Base-by-base conservation (phyloP, 176 grass and related monocot genomes). In the Avena eriantha region DNA sequence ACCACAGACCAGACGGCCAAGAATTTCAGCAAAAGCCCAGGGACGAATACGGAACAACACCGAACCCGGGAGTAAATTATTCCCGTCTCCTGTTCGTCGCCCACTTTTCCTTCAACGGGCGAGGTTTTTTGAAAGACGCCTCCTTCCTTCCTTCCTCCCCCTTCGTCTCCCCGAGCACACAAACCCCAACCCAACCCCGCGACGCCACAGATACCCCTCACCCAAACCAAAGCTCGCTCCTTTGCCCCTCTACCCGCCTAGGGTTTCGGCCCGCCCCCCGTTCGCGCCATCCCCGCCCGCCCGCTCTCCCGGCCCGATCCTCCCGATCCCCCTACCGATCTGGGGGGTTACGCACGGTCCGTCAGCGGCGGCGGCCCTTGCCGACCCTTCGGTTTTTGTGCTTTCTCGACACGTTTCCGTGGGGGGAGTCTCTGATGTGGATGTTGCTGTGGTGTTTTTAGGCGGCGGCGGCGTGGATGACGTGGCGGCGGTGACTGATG, bases 61-160 rank as follows among this genome's bases (percentile, higher is more conserved):
- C 39, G 7, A 41, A 41, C 39, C 39, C 39, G 18, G 71, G 71
- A 47, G 45, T 74, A 84, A 86, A 83, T 57, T 63, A 83, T 73
- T 84, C 61, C 29, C 51, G 47, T 17, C 8, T 82, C 26, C 21
- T 1, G 19, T 51, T 53, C 68, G 58, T 81, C 50, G 26, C 24
- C 79, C 50, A 18, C 43, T 73, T 86, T 82, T 72, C 26, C 93
- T 91, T 92, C 91, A 95, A 95, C 93, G 93, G 95, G 91, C 96
- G 91, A 95, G 80, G 87, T 92, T 86, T 90, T 95, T 95, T 89
- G 86, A 91, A 98, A 82, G 88, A 61, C 89, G 76, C 56, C 77
- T 88, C 80, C 83, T 14, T 3, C 39, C 36, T 39, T 75, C 72
- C 71, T 26, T 80, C 73, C 71, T 76, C n/a, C 72, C 36, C 15